phyloP scores from a whole-genome alignment of 305 asterid species.

The Fraxinus velutina region DNA sequence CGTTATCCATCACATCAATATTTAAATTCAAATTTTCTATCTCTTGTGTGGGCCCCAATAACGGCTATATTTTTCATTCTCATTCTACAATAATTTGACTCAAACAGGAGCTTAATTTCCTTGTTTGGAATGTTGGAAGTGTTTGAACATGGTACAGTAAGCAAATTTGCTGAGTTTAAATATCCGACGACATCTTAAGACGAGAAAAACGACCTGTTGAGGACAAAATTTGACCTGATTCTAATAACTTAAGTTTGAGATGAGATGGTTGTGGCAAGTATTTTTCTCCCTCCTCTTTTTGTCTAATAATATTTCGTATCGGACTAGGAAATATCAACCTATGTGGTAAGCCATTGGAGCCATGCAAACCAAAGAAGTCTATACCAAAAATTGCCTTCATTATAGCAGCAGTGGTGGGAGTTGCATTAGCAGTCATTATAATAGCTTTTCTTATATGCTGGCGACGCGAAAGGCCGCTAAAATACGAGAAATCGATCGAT shows the following conservation, averaged over 20 bases:
- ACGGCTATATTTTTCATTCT: too few relatives aligned
- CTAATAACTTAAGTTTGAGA: neutral
- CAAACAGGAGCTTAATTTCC: neutral
- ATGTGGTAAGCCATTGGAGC: slow-evolving; percentile 48
- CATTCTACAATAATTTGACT: too few relatives aligned
- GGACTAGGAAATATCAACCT: slow-evolving; percentile 24
- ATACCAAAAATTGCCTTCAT: slow-evolving; percentile 30
- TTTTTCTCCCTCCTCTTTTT: neutral
- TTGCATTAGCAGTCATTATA: slow-evolving; percentile 22
- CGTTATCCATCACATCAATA: too few relatives aligned
- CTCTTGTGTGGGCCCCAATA: too few relatives aligned
- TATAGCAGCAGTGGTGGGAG: slow-evolving; percentile 18
- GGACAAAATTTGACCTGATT: neutral
- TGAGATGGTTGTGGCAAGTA: neutral
- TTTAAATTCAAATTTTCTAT: too few relatives aligned
- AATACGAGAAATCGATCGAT: slow-evolving; percentile 28
- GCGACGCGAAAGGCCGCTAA: slow-evolving; percentile 18
- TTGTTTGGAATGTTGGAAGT: neutral
- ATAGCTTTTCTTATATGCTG: slow-evolving; percentile 17
- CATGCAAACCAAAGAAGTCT: slow-evolving; percentile 39
- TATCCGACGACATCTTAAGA: neutral
- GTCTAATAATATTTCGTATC: neutral
- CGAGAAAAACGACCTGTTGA: neutral
- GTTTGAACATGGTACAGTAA: neutral
- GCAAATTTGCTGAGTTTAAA: neutral